A percentile compares a stretch with the other conserved stretches of the same genome.
Evolutionary conservation across 2,329 filamentous ascomycete species (phyloP).

Genomic region (Pyrenophora seminiperda): DNA sequence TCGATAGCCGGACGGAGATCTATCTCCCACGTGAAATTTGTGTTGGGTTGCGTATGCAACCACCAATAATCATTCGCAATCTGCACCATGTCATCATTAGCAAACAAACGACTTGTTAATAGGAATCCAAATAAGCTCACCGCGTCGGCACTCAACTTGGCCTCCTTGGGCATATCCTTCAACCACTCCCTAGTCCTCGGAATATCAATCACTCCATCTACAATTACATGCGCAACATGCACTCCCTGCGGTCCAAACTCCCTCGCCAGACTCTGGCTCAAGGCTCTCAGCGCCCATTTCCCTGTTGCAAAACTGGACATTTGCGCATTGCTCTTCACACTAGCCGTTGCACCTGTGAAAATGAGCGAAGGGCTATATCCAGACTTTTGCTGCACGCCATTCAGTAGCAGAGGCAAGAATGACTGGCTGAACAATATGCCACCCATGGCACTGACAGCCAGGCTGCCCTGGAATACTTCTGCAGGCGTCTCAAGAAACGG

Average conservation of each 20-base stretch:
- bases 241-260: conserved; percentile 86
- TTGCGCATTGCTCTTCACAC: conserved; percentile 70
- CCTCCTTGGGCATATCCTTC: conserved; percentile 62
- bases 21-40: conserved; percentile 80
- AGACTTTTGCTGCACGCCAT: conserved; percentile 56
- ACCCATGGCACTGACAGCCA: conserved; percentile 59
- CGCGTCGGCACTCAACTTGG: conserved; percentile 75
- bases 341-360: conserved; percentile 86
- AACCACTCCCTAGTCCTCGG: conserved; percentile 68
- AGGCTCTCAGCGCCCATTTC: conserved; percentile 78
- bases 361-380: conserved; percentile 77
- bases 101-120: not conserved
- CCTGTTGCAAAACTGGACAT: conserved; percentile 76
- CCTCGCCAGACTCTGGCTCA: conserved; percentile 75
- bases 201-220: conserved; percentile 86
- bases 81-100: conserved; percentile 50
- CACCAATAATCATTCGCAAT: conserved; percentile 89
- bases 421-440: conserved; percentile 78
- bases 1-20: conserved; percentile 81
- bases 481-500: conserved; percentile 65
- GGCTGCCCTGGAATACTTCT: conserved; percentile 60
- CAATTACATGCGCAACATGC: conserved; percentile 80
- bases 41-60: conserved; percentile 78
- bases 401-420: conserved; percentile 71
- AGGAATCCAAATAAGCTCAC: too few relatives aligned